phyloP scores from a whole-genome alignment of 2,329 filamentous ascomycete species.

The Lecanoromycetidae sp. region DNA sequence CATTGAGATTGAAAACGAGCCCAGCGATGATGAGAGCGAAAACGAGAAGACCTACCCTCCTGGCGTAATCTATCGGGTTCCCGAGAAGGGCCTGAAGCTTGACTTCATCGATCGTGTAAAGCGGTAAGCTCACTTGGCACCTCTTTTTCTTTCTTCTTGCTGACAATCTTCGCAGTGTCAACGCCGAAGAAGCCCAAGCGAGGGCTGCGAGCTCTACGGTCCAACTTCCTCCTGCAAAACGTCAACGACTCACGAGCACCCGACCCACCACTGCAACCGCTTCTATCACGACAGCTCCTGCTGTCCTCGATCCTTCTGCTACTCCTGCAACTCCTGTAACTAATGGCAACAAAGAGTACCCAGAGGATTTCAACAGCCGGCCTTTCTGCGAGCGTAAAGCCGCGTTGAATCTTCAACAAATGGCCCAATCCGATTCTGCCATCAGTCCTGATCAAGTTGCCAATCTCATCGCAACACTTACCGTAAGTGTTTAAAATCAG shows the following conservation, averaged over 20 bases:
- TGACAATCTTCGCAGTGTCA: slow-evolving; percentile 8
- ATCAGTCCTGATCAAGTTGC: slow-evolving; percentile 4
- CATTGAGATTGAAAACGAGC: slow-evolving; percentile 56
- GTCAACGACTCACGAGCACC: neutral
- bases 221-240: neutral
- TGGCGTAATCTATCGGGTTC: slow-evolving; percentile 53
- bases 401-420: slow-evolving; percentile 14
- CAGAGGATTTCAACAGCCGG: slow-evolving; percentile 2
- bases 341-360: slow-evolving; percentile 4
- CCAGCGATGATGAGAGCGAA: slow-evolving; percentile 40
- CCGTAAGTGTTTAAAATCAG: slow-evolving; percentile 4
- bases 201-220: neutral
- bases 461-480: slow-evolving; percentile 16
- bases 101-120: slow-evolving; percentile 59
- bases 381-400: slow-evolving; percentile 16
- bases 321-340: neutral
- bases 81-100: slow-evolving; percentile 52
- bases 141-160: neutral
- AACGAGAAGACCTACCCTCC: slow-evolving; percentile 47
- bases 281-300: too few species aligned
- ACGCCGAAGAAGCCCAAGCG: slow-evolving; percentile 4
- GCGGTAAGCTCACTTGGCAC: slow-evolving; percentile 26
- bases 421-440: neutral
- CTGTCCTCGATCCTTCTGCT: neutral
- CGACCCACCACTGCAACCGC: too few species aligned